phyloP scores from a whole-genome alignment of 257 asterid species.

The Ilex aquifolium region DNA sequence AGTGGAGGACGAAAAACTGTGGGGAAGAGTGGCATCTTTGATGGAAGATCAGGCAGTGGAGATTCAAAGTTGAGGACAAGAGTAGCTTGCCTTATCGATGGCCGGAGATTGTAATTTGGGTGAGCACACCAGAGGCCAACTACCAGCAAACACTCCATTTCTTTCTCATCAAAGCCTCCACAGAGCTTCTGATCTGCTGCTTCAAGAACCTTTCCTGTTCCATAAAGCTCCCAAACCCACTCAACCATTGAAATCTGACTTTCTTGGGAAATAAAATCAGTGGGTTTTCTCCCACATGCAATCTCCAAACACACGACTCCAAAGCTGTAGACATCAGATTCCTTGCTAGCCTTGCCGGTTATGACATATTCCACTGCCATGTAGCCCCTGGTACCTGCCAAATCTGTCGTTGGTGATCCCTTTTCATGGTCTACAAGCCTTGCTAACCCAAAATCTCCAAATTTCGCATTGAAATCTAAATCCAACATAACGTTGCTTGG shows the following conservation, averaged over 20 bases:
- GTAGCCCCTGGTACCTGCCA: conserved; percentile 11
- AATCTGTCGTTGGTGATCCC: neutral
- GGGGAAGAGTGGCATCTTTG: neutral
- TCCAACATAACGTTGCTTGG: conserved; percentile 11
- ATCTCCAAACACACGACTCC: neutral
- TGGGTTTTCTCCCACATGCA: conserved; percentile 9
- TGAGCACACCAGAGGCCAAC: conserved; percentile 1
- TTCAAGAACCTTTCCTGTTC: conserved; percentile 14
- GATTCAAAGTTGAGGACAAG: neutral
- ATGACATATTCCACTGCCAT: conserved; percentile 1
- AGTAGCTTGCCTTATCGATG: neutral
- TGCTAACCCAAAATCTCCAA: conserved; percentile 12
- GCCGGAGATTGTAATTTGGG: neutral
- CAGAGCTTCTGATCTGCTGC: conserved; percentile 20
- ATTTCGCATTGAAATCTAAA: conserved; percentile 2
- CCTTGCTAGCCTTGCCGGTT: conserved; percentile 8
- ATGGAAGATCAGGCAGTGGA: neutral
- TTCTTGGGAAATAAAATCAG: neutral
- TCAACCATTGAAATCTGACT: conserved; percentile 13
- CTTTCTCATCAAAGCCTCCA: conserved; percentile 2
- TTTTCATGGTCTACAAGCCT: conserved; percentile 4
- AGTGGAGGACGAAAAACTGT: neutral
- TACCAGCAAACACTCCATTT: conserved; percentile 11
- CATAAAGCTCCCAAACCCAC: conserved; percentile 22
- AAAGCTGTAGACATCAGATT: neutral